Evolutionary conservation across 176 grass and related monocot species (phyloP), one percentile per base, ranked within the genome.

Genomic region (Oropetium thomaeum): DNA sequence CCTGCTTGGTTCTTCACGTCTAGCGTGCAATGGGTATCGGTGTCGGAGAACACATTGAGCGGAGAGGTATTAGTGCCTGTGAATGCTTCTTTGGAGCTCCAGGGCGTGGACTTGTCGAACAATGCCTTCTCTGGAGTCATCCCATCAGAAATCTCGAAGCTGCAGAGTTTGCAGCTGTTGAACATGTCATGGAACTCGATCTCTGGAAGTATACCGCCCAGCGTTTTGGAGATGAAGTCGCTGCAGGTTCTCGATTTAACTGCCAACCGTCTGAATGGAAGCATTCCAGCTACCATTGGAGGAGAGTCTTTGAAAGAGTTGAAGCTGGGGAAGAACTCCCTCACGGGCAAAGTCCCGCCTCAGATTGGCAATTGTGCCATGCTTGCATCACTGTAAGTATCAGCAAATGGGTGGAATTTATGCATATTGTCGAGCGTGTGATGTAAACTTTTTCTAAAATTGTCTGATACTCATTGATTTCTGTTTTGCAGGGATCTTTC

Each of bases 51-150:
- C 87, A 89, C 86, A 51, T 80, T 99, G 35, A 90, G 79, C 7
- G 96, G 96, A 28, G 68, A 72, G 29, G 74, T 99, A 32, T 52
- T 42, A 12, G 61, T 99, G 65, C 87, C 92, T 75, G 22, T 10
- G 8, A 87, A 80, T 69, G 82, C 35, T 33, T 85, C 87, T 84
- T 87, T 76, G 47, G 69, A 73, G 44, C 65, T 93, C 37, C 84
- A 65, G 64, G 79, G 84, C 19, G 76, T 96, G 73, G 96, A 96
- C 71, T 67, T 99, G 81, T 92, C 96, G 1, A 89, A 30, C 89
- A 99, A 99, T 84, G 87, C 89, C 58, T 99, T 99, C 58, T 92
- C 89, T 26, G 92, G 96, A 79, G 58, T 17, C 41, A 92, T 99
- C 26, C 96, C 92, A 6, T 45, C 31, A 1, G 76, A 90, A 49